Base-by-base conservation (phyloP, 352 stramenopile genomes). In the Phytophthora agathidicida region DNA sequence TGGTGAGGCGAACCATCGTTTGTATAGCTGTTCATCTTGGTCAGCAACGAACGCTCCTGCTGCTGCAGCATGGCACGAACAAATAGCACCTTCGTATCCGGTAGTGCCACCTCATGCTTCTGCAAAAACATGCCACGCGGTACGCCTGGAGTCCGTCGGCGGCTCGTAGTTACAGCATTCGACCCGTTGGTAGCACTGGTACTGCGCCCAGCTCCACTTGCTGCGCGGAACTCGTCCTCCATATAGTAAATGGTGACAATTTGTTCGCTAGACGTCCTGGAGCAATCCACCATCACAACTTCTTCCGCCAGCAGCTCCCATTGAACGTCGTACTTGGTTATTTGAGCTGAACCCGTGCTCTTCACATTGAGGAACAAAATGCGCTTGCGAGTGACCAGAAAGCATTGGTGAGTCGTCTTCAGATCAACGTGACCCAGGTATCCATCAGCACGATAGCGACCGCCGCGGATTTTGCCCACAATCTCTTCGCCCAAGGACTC, bases 401-500 rank as follows among this genome's bases (percentile, higher is more conserved):
- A 79, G 32, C 82, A 94, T 48, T 94, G 86, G n/a, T 90, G 82
- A 28, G 56, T 67, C 6, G 38, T 24, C 56, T 90, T 88, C 9
- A 93, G 51, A 30, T 93, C 81, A 3, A 94, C 73, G 41, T 96
- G 83, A 11, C 87, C 87, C 22, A 96, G 43, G 42, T 96, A 96
- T 26, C 85, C 84, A 50, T 96, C 87, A 14, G 50, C 58, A 31
- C 85, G 83, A 38, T 92, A 93, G n/a, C 82, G 75, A 9, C 83
- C 85, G 37, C 83, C 85, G 9, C 80, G 79, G 6, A 96, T 74
- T 42, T 91, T 93, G 36, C 82, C 72, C 28, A 94, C 83, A 43
- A 96, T 86, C 48, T 96, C 87, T 65, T 96, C 87, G 1, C 87
- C 87, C n/a, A 92, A 75, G 2, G 87, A 91, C 47, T 96, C 83